Conservation (phyloP, 495 filamentous ascomycete genomes). For the Ascobolus immersus region DNA sequence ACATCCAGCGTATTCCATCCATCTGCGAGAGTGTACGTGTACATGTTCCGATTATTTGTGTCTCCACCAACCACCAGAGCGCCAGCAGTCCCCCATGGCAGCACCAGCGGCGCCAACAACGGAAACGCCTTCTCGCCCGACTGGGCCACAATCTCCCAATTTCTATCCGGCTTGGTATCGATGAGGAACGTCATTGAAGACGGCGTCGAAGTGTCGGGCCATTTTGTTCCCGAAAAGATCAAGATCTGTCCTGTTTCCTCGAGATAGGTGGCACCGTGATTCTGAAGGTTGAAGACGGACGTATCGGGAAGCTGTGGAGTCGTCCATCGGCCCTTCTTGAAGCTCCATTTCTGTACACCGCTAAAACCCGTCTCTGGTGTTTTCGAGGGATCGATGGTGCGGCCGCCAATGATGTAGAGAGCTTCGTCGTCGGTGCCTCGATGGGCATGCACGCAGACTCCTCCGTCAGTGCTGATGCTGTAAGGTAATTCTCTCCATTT, state of each 20-base stretch:
- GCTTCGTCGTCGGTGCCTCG: conserved; percentile 31
- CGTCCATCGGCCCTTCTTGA: conserved; percentile 52
- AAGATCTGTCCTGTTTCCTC: conserved; percentile 44
- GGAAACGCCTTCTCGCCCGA: conserved; percentile 34
- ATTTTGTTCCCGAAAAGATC: conserved; percentile 54
- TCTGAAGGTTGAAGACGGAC: conserved; percentile 33
- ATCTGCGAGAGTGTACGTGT: conserved; percentile 27
- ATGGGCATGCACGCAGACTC: conserved; percentile 47
- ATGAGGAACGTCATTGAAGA: conserved; percentile 60
- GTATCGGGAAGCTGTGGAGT: conserved; percentile 26
- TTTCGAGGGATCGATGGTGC: conserved; percentile 17
- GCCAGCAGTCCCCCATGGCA: conserved; percentile 47
- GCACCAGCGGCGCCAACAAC: conserved; percentile 38
- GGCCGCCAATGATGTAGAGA: conserved; percentile 68
- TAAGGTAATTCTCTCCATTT: conserved; percentile 39
- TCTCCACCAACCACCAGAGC: conserved; percentile 58
- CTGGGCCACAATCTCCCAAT: conserved; percentile 24
- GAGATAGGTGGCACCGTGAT: conserved; percentile 54
- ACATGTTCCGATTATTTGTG: conserved; percentile 37
- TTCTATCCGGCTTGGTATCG: conserved; percentile 30
- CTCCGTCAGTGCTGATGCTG: conserved; percentile 44
- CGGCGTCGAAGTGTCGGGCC: conserved; percentile 18
- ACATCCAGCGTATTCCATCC: conserved; percentile 42
- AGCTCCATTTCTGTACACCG: conserved; percentile 68
- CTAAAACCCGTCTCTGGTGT: conserved; percentile 29